Base-by-base conservation (phyloP, 2,329 filamentous ascomycete species). In the Fusarium bactridioides region DNA sequence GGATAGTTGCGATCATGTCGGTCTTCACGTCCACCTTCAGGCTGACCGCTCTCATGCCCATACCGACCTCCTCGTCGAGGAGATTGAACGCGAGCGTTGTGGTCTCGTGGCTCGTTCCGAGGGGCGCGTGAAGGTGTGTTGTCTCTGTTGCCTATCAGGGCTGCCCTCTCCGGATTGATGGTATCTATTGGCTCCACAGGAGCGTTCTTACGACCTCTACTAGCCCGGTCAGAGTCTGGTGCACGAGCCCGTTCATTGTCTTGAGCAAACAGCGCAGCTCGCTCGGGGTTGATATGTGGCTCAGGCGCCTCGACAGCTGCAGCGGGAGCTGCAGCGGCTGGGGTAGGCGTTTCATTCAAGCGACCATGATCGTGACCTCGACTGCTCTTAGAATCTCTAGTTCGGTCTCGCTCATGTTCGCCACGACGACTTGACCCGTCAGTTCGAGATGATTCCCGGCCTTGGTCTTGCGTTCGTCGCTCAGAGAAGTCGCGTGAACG, bases 221-320 rank as follows among this genome's bases (percentile, higher is more conserved):
- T 69, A 25, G 73, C 50, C 16, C 78, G 77, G 38, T 83, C 82
- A 23, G 76, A 61, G 25, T 81, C 79, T 19, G 73, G 72, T 25
- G 69, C 74, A n/a, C 79, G 76, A 35, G 72, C 38, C 33, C 77
- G 74, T 27, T 79, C 78, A 35, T 70, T 61, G 25, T 83, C 81
- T 66, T 83, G 74, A 2, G 82, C 82, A 57, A 88, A 84, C 10
- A 87, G 79, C 13, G 86, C 84, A 35, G 87, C 86, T 63, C 88
- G 84, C 57, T 88, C 86, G 3, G 88, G 87, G 67, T 89, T 89
- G 74, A 89, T 86, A 13, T 82, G 80, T 12, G 86, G 86, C 16
- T 87, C 88, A 23, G 80, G 77, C 8, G 74, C 48, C 9, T 79
- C 76, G 8, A 70, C 35, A 19, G 64, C 65, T 40, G 79, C 60